Evolutionary conservation across 2,329 filamentous ascomycete species (phyloP), one percentile per base, ranked within the genome.

Genomic region (Camptophora hylomeconis): DNA sequence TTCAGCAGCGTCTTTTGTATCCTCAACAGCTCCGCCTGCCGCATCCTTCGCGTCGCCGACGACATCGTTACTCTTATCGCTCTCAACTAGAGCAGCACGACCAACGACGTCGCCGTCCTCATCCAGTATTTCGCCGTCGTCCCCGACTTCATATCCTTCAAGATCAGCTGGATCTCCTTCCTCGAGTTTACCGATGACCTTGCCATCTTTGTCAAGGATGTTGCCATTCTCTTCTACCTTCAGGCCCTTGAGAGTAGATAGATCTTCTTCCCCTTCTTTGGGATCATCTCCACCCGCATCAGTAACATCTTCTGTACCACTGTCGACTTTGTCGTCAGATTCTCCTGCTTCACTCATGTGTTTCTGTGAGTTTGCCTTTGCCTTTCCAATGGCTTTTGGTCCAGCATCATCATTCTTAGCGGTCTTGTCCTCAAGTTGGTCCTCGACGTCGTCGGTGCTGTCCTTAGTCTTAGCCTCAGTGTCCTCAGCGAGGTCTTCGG

Each of bases 401-500:
- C 27, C 27, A 13, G 31, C 26, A 10, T 17, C 19, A n/a, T 38
- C 37, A 1, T 53, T 53, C 28, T 57, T 52, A 5, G 52, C 44
- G 6, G 56, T 43, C 10, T 47, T 37, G 6, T n/a, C n/a, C 49
- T 54, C 11, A 42, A 33, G 16, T 10, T 31, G 7, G 9, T 26
- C 22, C 11, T 26, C 22, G 24, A 17, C 35, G 9, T 30, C 19
- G n/a, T 30, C 31, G 2, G 24, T 21, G 12, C 15, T 26, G 16
- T 23, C 29, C 24, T 5, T 24, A 8, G n/a, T n/a, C n/a, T n/a
- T n/a, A n/a, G n/a, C n/a, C n/a, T n/a, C 21, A 58, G 56, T 33
- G 48, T 56, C 45, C 54, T 59, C 42, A 26, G 60, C 63, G 22
- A 58, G 57, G 31, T 64, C 60, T 12, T 61, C 58, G 35, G 62